These are phyloP conservation scores for Phytophthora sojae DNA, from an alignment of 352 stramenopile genomes.

Conservation along the genomic window DNA sequence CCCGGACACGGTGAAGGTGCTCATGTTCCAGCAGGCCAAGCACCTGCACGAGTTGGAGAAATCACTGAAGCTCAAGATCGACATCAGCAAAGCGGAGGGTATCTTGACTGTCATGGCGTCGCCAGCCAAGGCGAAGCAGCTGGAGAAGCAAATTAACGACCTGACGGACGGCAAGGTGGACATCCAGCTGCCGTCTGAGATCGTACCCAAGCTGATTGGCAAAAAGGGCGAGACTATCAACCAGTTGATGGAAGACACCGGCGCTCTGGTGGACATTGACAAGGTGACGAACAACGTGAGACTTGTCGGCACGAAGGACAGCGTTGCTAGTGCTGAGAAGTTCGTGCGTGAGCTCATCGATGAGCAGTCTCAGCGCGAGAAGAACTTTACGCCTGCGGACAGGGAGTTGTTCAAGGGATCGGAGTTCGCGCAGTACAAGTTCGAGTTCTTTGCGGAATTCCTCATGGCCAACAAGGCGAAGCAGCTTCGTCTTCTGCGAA, in stretches of 20 bases:
- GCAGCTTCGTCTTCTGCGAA: conserved; percentile 70
- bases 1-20: conserved; percentile 78
- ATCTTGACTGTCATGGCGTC: conserved; percentile 65
- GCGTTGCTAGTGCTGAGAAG: conserved; percentile 56
- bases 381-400: conserved; percentile 57
- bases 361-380: conserved; percentile 69
- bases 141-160: conserved; percentile 66
- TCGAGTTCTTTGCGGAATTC: conserved; percentile 83
- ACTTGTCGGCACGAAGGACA: conserved; percentile 68
- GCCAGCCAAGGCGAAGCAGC: conserved; percentile 53
- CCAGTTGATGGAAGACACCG: conserved; percentile 85
- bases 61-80: conserved; percentile 64
- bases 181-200: conserved; percentile 70
- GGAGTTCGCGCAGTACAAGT: conserved; percentile 65
- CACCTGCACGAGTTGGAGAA: conserved; percentile 75
- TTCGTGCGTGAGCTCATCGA: conserved; percentile 72
- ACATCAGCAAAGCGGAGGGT: conserved; percentile 76
- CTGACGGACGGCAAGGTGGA: conserved; percentile 63
- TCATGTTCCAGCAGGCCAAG: conserved; percentile 81
- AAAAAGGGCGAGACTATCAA: conserved; percentile 89
- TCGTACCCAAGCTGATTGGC: conserved; percentile 85
- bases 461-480: conserved; percentile 80
- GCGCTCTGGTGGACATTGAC: conserved; percentile 79
- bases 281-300: conserved; percentile 76
- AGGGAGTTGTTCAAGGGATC: conserved; percentile 47